Conservation (phyloP, 768 basidiomycete species). For the Kwoniella sp. region DNA sequence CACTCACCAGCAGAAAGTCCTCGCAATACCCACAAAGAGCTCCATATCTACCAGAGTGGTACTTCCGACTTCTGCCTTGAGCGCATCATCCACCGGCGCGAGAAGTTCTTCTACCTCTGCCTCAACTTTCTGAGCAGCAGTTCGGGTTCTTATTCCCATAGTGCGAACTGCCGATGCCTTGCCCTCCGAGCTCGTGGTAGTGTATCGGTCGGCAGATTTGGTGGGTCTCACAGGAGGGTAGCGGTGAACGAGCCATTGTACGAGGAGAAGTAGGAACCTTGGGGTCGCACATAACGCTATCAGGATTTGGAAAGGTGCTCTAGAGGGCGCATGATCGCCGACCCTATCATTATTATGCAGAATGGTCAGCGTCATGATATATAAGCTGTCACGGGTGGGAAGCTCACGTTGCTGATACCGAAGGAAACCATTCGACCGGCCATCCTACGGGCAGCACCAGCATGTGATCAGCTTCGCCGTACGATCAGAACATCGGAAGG, state of each 20-base stretch:
- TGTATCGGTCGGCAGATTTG: not conserved
- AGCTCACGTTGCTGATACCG: conserved; percentile 61
- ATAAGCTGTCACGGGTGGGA: not conserved
- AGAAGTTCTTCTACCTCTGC: conserved; percentile 5
- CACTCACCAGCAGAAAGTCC: conserved; percentile 69
- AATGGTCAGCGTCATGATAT: not conserved
- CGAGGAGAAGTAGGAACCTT: conserved; percentile 59
- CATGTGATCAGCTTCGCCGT: not conserved
- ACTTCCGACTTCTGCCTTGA: conserved; percentile 6
- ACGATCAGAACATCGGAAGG: no score
- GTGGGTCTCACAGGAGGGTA: conserved; percentile 42
- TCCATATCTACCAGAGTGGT: conserved; percentile 59
- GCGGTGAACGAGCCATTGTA: conserved; percentile 49
- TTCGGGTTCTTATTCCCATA: not conserved
- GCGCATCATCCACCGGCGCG: conserved; percentile 9
- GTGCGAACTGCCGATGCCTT: not conserved
- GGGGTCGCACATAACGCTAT: conserved; percentile 86
- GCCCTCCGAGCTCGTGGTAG: not conserved
- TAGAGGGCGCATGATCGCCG: conserved; percentile 87
- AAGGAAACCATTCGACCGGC: conserved; percentile 88
- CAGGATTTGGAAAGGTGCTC: conserved; percentile 73
- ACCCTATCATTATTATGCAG: conserved; percentile 62
- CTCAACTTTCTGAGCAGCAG: conserved; percentile 1
- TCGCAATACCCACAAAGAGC: conserved; percentile 66
- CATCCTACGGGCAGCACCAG: conserved; percentile 62